A percentile compares a stretch with the other conserved stretches of the same genome.
phyloP scores from a whole-genome alignment of 2,329 filamentous ascomycete species.

The Hypomyces perniciosus region DNA sequence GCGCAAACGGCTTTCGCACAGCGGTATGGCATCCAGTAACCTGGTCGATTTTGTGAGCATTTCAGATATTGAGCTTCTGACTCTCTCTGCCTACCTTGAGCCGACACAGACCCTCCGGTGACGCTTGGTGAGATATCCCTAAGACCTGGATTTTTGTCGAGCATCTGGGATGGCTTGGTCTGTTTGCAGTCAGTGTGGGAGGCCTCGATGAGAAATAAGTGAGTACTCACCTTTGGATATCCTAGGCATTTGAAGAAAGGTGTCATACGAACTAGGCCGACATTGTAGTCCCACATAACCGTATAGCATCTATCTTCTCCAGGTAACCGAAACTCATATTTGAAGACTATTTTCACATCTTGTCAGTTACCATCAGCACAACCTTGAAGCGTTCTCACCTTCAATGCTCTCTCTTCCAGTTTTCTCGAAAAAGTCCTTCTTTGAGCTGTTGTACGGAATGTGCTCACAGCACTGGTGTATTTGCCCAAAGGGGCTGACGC shows the following conservation, averaged over 20 bases:
- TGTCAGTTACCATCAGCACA: not conserved
- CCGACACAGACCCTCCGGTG: constrained; percentile 82
- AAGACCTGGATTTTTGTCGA: constrained; percentile 71
- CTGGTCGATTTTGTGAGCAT: constrained; percentile 39
- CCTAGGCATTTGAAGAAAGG: constrained; percentile 89
- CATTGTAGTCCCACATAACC: constrained; percentile 96
- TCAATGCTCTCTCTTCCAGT: constrained; percentile 86
- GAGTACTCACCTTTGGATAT: constrained; percentile 67
- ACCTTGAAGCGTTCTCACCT: constrained; percentile 46
- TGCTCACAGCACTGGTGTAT: constrained; percentile 61
- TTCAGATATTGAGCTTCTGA: not conserved
- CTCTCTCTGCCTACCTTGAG: constrained; percentile 62
- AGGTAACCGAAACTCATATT: constrained; percentile 73
- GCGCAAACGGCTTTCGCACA: constrained; percentile 82
- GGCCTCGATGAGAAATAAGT: constrained; percentile 15
- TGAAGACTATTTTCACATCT: constrained; percentile 54
- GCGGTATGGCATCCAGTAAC: constrained; percentile 92
- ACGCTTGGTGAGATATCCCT: constrained; percentile 90
- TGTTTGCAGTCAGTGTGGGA: constrained; percentile 30
- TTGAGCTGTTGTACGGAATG: constrained; percentile 92
- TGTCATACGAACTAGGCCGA: constrained; percentile 88
- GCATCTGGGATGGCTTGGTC: constrained; percentile 84
- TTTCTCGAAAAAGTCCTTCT: constrained; percentile 80
- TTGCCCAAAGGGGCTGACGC: constrained; percentile 58
- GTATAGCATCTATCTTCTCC: constrained; percentile 61